Base-by-base conservation (phyloP, 176 grass and related monocot genomes). In the Tuctoria greenei region DNA sequence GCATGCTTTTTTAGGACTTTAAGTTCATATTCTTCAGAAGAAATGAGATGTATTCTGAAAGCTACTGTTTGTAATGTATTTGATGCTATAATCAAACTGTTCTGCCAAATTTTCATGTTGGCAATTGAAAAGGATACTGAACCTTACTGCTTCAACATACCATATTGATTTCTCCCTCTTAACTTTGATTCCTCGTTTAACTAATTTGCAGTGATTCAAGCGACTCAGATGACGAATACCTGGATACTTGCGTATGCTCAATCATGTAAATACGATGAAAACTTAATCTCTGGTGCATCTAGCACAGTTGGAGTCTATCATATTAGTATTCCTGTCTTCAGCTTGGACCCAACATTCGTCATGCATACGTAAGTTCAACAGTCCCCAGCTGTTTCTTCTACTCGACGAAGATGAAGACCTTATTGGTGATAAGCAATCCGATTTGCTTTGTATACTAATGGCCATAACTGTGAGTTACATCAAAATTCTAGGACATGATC, bases 231-330 rank as follows among this genome's bases (percentile, higher is more conserved):
- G 90, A 93, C 52, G 90, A 93, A 46, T 93, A 89, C 52, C 38
- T 93, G 76, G 90, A 93, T 80, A 89, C 90, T 77, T 93, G 90
- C 83, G 81, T 93, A 72, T 93, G 90, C 42, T 81, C 82, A 67
- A 18, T 93, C 68, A 93, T 93, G 90, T 93, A 89, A 92, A 81
- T 88, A 88, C 18, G 2, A 10, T 9, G 55, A 37, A 31, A 31
- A 68, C 50, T 82, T 63, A 77, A 72, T 59, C 72, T 59, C 39
- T 10, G 39, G 65, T 1, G 39, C 66, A 82, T 45, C 63, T 70
- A 57, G 69, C 69, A 55, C 75, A 79, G 27, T 45, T 74, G 75
- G 75, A 84, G 57, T 41, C 26, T 63, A 47, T 7, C 44, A 20
- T 70, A 39, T 64, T 58, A 70, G 42, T 70, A 26, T 74, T 88